Percentiles rank a stretch among this genome's conserved stretches.
phyloP scores from a whole-genome alignment of 2,329 filamentous ascomycete species.

The Emmonsia crescens region DNA sequence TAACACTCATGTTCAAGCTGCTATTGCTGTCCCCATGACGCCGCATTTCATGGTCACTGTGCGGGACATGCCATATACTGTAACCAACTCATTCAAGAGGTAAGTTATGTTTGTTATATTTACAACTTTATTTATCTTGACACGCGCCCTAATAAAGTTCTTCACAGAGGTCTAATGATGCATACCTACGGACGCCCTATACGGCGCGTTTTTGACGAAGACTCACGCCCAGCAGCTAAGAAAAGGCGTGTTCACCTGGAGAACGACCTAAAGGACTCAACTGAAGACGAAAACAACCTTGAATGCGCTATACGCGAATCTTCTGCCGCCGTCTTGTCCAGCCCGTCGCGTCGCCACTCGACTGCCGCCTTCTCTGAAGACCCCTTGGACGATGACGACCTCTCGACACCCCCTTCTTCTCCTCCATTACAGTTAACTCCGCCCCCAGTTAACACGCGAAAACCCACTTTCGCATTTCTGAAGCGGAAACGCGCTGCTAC shows the following conservation, averaged over 20 bases:
- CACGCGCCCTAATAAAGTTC: slow-evolving; percentile 10
- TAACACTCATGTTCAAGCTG: neutral
- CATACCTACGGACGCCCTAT: slow-evolving; percentile 39
- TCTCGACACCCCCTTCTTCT: slow-evolving; percentile 43
- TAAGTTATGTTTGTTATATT: slow-evolving; percentile 16
- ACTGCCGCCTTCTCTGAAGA: slow-evolving; percentile 33
- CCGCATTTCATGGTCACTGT: slow-evolving; percentile 12
- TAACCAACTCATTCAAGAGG: slow-evolving; percentile 42
- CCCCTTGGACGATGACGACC: slow-evolving; percentile 27
- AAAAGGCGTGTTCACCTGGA: slow-evolving; percentile 33
- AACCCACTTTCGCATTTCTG: slow-evolving; percentile 42
- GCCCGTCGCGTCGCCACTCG: slow-evolving; percentile 38
- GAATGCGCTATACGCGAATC: slow-evolving; percentile 40
- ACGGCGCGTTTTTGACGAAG: slow-evolving; percentile 39
- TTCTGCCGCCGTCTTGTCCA: slow-evolving; percentile 35
- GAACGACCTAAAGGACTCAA: slow-evolving; percentile 21
- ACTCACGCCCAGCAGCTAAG: slow-evolving; percentile 32
- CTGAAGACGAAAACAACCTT: slow-evolving; percentile 36
- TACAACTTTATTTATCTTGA: slow-evolving; percentile 5
- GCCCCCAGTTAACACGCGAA: slow-evolving; percentile 34
- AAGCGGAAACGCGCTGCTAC: slow-evolving; percentile 31
- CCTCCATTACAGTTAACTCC: slow-evolving; percentile 36
- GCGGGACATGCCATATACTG: slow-evolving; percentile 39
- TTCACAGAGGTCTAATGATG: slow-evolving; percentile 36
- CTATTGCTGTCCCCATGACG: neutral